Conservation (phyloP, 352 stramenopile species). For the Heterotrichella gracilis region DNA sequence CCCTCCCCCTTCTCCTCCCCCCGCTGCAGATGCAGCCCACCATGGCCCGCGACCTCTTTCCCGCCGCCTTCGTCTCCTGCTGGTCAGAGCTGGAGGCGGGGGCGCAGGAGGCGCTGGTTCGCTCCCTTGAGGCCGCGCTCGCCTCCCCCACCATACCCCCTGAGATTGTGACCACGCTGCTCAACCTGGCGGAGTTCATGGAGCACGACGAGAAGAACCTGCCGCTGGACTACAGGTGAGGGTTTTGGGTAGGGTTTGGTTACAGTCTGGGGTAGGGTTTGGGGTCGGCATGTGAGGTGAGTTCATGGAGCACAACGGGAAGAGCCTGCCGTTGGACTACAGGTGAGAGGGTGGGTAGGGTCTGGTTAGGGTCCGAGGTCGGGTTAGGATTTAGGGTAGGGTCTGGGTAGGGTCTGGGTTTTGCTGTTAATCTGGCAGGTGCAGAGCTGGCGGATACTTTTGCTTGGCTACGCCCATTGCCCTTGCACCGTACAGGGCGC, state of each 20-base stretch:
- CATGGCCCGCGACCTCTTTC: conserved; percentile 74
- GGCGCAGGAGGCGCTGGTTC: conserved; percentile 57
- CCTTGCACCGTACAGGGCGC: too few species aligned
- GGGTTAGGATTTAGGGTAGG: conserved; percentile 73
- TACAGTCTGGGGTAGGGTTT: conserved; percentile 71
- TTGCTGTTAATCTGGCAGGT: too few species aligned
- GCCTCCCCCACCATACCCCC: conserved; percentile 38
- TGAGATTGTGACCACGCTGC: conserved; percentile 70
- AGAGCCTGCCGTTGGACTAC: conserved; percentile 55
- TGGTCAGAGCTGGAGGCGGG: conserved; percentile 77
- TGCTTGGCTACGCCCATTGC: too few species aligned
- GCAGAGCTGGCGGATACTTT: too few species aligned
- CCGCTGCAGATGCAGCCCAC: too few species aligned
- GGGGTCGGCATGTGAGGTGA: conserved; percentile 75
- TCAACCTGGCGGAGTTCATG: conserved; percentile 95
- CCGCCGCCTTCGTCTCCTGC: conserved; percentile 85
- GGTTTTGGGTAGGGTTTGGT: too few species aligned
- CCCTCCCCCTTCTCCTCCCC: too few species aligned
- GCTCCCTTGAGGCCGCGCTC: conserved; percentile 62
- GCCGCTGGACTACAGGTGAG: conserved; percentile 52
- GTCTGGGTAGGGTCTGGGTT: too few species aligned
- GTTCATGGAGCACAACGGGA: conserved; percentile 92
- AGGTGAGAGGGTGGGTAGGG: too few species aligned
- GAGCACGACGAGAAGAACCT: conserved; percentile 74
- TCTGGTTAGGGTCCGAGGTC: conserved; percentile 72